A percentile compares a stretch with the other conserved stretches of the same genome.
phyloP scores from a whole-genome alignment of 2,329 filamentous ascomycete genomes.

The Cladosporium sp. region DNA sequence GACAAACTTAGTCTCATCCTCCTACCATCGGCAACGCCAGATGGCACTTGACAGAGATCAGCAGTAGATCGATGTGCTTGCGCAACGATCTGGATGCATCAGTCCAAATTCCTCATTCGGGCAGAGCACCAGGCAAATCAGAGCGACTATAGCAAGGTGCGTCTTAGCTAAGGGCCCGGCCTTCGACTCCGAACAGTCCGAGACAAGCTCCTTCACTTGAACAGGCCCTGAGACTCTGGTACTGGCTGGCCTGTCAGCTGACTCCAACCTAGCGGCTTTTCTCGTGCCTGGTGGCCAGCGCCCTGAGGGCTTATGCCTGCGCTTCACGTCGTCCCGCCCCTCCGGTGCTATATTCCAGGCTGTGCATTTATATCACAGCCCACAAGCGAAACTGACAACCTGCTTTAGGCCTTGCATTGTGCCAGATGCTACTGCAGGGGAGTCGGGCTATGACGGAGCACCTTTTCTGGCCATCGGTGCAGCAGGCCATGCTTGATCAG shows the following conservation, averaged over 20 bases:
- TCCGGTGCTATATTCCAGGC: conserved; percentile 7
- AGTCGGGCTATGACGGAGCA: background rate
- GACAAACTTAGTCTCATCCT: background rate
- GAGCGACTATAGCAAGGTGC: conserved; percentile 12
- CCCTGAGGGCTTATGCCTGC: background rate
- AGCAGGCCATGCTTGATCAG: background rate
- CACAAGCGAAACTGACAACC: background rate
- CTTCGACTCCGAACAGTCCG: conserved; percentile 2
- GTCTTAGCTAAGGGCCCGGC: background rate
- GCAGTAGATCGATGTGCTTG: background rate
- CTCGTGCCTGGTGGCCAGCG: background rate
- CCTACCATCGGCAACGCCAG: background rate
- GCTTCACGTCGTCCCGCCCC: background rate
- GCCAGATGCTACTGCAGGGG: conserved; percentile 9
- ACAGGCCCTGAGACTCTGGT: conserved; percentile 5
- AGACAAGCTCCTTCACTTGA: conserved; percentile 16
- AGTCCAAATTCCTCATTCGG: background rate
- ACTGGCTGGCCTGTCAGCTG: conserved; percentile 12
- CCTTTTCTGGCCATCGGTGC: conserved; percentile 7
- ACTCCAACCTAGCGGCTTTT: conserved; percentile 9
- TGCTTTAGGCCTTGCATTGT: conserved; percentile 8
- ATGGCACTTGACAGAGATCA: background rate
- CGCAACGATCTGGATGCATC: conserved; percentile 9
- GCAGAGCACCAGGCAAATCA: background rate
- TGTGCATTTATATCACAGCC: background rate